These are phyloP conservation scores for Trichoderma hamatum DNA, from an alignment of 2,329 filamentous ascomycete species.

Conservation along the genomic window DNA sequence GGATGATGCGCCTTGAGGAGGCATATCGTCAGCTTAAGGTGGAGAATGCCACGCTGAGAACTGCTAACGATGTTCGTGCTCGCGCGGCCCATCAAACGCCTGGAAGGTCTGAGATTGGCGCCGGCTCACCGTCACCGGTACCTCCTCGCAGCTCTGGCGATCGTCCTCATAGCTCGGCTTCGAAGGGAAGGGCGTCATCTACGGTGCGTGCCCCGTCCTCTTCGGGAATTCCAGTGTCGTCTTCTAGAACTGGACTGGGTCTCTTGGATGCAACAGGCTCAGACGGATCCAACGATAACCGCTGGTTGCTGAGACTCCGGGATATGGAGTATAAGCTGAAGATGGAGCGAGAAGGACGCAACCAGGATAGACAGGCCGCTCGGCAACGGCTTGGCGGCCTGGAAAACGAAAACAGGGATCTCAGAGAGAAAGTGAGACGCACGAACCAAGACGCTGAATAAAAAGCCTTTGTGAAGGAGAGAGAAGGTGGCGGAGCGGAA, in stretches of 20 bases:
- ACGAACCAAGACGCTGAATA: conserved; percentile 35
- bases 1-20: conserved; percentile 60
- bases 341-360: conserved; percentile 81
- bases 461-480: background rate
- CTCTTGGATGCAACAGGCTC: conserved; percentile 20
- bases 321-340: conserved; percentile 89
- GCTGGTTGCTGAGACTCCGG: conserved; percentile 82
- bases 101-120: conserved; percentile 43
- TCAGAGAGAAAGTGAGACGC: conserved; percentile 63
- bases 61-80: conserved; percentile 61
- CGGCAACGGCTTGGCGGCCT: conserved; percentile 77
- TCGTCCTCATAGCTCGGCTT: conserved; percentile 41
- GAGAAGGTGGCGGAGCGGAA: background rate
- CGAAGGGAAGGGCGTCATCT: conserved; percentile 37
- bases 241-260: conserved; percentile 24
- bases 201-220: conserved; percentile 39
- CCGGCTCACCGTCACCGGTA: conserved; percentile 56
- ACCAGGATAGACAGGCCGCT: conserved; percentile 83
- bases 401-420: conserved; percentile 71
- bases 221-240: conserved; percentile 34
- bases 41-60: conserved; percentile 70
- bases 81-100: conserved; percentile 49
- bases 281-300: conserved; percentile 57
- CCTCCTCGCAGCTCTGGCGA: conserved; percentile 56
- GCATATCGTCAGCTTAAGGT: conserved; percentile 66